These are phyloP conservation scores for Phoma herbarum DNA, from an alignment of 2,329 filamentous ascomycete species.

Conservation along the genomic window DNA sequence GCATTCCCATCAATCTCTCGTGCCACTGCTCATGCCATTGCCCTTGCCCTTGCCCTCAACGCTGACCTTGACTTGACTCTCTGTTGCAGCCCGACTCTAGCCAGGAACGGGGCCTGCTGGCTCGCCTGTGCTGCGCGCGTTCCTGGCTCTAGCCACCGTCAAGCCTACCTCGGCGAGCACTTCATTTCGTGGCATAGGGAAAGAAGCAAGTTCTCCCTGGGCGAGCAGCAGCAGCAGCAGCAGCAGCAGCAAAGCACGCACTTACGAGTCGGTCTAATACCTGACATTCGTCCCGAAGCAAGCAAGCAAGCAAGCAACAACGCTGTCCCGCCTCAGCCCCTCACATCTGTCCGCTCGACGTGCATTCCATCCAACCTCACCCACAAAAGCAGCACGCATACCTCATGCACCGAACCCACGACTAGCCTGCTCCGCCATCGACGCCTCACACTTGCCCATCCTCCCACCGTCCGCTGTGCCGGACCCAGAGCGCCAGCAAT, in stretches of 20 bases:
- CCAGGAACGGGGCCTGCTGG: conserved; percentile 1
- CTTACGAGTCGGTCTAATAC: not conserved
- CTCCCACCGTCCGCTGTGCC: conserved; percentile 13
- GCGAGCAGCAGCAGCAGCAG: not conserved
- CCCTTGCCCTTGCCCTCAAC: conserved; percentile 1
- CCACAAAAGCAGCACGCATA: conserved; percentile 13
- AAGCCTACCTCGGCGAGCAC: conserved; percentile 11
- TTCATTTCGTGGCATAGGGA: not conserved
- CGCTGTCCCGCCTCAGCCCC: not conserved
- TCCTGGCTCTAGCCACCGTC: conserved; percentile 2
- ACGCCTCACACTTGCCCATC: conserved; percentile 17
- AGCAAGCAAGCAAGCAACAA: not conserved
- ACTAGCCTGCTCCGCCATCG: not conserved
- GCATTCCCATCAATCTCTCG: not conserved
- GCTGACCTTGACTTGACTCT: not conserved
- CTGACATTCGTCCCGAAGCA: not conserved
- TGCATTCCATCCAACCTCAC: not conserved
- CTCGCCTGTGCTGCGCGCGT: conserved; percentile 6
- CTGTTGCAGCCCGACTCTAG: conserved; percentile 6
- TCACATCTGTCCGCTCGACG: not conserved
- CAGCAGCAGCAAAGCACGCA: conserved; percentile 2
- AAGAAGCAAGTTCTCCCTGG: conserved; percentile 16
- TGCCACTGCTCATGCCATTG: not conserved
- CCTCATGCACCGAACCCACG: conserved; percentile 2
- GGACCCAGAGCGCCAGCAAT: conserved; percentile 5